Evolutionary conservation across 257 asterid species (phyloP).

Genomic region (Nicotiana obtusifolia): DNA sequence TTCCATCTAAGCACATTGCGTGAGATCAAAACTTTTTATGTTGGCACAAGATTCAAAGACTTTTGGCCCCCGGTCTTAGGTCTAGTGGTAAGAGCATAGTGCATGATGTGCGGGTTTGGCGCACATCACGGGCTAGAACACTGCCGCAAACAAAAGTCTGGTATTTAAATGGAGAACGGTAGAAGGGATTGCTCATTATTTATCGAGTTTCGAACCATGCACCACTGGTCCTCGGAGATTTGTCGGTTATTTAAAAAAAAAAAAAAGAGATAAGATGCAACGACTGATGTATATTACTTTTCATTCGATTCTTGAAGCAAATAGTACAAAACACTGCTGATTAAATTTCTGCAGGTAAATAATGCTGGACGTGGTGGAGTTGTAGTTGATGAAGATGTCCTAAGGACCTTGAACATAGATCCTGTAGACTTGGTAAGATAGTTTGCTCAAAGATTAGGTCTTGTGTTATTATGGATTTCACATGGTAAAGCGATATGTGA

Average conservation of each 20-base stretch:
- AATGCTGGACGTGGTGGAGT: slow-evolving; percentile 82
- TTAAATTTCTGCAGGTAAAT: slow-evolving; percentile 49
- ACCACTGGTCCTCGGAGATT: too few species aligned
- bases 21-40: not conserved
- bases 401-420: slow-evolving; percentile 53
- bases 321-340: not conserved
- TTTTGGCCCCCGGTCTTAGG: too few species aligned
- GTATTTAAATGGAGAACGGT: too few species aligned
- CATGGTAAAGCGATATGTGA: not conserved
- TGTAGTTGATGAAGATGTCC: slow-evolving; percentile 53
- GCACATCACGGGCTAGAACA: too few species aligned
- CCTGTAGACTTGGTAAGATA: slow-evolving; percentile 52
- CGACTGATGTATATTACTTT: not conserved
- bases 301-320: not conserved
- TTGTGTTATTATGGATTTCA: not conserved
- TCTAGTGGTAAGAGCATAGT: too few species aligned
- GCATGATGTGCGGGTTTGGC: too few species aligned
- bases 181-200: too few species aligned
- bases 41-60: not conserved
- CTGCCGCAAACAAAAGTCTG: too few species aligned
- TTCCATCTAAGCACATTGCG: not conserved
- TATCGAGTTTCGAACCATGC: too few species aligned
- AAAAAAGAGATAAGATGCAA: too few species aligned
- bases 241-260: too few species aligned
- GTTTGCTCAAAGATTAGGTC: not conserved